These are phyloP conservation scores for Gaeumannomyces tritici DNA, from an alignment of 2,329 filamentous ascomycete species.

Conservation along the genomic window DNA sequence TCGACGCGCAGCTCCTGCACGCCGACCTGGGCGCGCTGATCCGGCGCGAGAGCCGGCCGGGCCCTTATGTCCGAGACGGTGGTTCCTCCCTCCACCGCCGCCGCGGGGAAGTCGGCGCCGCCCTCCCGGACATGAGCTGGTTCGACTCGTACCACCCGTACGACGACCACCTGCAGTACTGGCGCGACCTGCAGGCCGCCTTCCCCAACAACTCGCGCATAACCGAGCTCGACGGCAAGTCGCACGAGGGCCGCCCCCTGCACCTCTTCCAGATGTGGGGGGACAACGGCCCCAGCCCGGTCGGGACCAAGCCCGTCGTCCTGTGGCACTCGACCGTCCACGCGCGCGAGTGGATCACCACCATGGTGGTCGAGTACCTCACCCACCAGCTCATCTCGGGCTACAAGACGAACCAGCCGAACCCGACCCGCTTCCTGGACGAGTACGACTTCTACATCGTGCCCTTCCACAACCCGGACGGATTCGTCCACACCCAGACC, in stretches of 20 bases:
- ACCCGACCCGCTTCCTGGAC: conserved; percentile 41
- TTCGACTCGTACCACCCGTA: conserved; percentile 45
- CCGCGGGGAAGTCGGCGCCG: conserved; percentile 9
- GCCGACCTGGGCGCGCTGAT: conserved; percentile 16
- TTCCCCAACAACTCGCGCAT: conserved; percentile 38
- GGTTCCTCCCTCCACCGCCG: neutral
- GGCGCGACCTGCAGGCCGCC: conserved; percentile 31
- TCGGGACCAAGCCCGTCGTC: conserved; percentile 38
- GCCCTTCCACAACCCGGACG: conserved; percentile 53
- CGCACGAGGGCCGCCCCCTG: conserved; percentile 39
- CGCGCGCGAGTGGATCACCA: conserved; percentile 50
- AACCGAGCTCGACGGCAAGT: conserved; percentile 36
- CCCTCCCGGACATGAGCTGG: conserved; percentile 27
- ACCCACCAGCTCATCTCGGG: conserved; percentile 36
- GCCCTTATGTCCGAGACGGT: conserved; percentile 7
- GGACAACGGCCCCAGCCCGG: too few species aligned
- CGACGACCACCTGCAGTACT: conserved; percentile 38
- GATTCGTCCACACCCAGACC: conserved; percentile 49
- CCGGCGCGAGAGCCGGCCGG: conserved; percentile 15
- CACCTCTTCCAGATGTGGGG: conserved; percentile 37
- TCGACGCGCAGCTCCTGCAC: conserved; percentile 10
- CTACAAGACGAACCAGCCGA: conserved; percentile 34
- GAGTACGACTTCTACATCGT: conserved; percentile 59
- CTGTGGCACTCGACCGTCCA: conserved; percentile 50
- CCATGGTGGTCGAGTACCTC: conserved; percentile 46